A percentile compares a stretch with the other conserved stretches of the same genome.
These are phyloP conservation scores for Fragaria ananassa DNA, from an alignment of 306 rosid genomes.

Conservation along the genomic window DNA sequence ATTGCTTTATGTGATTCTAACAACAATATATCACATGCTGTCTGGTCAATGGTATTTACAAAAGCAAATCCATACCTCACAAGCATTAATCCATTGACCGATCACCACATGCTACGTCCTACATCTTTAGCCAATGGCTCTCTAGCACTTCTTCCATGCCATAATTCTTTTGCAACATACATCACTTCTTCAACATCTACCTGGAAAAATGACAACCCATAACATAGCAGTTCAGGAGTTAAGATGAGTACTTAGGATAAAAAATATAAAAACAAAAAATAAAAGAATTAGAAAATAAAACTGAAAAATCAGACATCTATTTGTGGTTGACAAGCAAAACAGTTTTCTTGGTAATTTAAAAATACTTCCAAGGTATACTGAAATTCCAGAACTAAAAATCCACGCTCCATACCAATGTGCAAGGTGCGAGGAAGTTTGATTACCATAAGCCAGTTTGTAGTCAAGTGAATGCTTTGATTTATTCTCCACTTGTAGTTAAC, in stretches of 20 bases:
- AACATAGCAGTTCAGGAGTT: neutral
- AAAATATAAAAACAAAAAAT: too few species aligned
- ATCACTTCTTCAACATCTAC: conserved; percentile 94
- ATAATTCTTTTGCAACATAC: conserved; percentile 84
- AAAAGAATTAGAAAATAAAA: neutral
- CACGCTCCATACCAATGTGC: neutral
- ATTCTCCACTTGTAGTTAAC: neutral
- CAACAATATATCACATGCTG: conserved; percentile 3
- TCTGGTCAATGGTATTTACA: neutral
- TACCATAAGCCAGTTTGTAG: neutral
- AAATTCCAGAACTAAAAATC: neutral
- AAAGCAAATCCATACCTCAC: conserved; percentile 53
- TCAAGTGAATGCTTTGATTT: neutral
- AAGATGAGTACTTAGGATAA: neutral
- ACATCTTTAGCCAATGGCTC: conserved; percentile 63
- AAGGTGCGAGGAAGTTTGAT: neutral
- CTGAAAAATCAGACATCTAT: neutral
- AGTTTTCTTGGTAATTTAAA: neutral
- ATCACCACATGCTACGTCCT: conserved; percentile 97
- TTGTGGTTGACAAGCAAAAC: neutral
- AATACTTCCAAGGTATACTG: neutral
- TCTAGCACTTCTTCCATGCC: conserved; percentile 95
- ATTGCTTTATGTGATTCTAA: neutral
- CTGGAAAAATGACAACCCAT: conserved; percentile 34
- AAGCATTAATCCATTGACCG: conserved; percentile 90